Base-by-base conservation (phyloP, 352 stramenopile genomes). In the Pythium utonaiense region DNA sequence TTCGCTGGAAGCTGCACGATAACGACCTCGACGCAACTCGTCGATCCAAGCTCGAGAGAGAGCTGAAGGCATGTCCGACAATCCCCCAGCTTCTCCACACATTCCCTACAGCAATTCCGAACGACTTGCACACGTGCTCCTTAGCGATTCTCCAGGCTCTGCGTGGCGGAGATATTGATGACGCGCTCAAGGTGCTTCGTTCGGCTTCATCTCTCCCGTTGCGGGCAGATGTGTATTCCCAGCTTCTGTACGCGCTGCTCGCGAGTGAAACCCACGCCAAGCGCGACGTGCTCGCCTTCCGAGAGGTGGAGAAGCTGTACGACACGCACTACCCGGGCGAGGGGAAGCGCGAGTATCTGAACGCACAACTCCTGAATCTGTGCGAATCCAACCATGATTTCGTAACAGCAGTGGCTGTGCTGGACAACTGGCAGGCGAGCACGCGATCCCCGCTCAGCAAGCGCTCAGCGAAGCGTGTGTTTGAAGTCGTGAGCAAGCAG, bases 341-440 rank as follows among this genome's bases (percentile, higher is more conserved):
- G 10, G 36, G 36, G 16, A 44, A 77, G 44, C 75, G 75, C 41
- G 53, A 56, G 17, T 44, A 69, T 14, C 48, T 91, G 31, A 83
- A 86, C 53, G 66, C 80, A 12, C 69, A 88, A 38, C 61, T 91
- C 19, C 44, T 91, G n/a, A 87, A 89, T 47, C 67, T 88, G 21
- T 91, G 80, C 41, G 75, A 86, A 40, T 80, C 77, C 2, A 85
- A 83, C 48, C 64, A 85, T 31, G 78, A 91, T 25, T 58, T 91
- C 21, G 71, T 67, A 24, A 86, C 78, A 3, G 73, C 84, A 71
- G 42, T 91, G 3, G 68, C 77, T 33, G 83, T 77, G 30, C 53
- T 91, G 19, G 77, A 91, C 41, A 75, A 78, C 21, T 88, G 76
- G 75, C 76, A 87, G 21, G 61, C 45, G n/a, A 74, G 80, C 53